Evolutionary conservation across 2,329 filamentous ascomycete genomes (phyloP), one percentile per base, ranked within the genome.

Genomic region (Colletotrichum kahawae): DNA sequence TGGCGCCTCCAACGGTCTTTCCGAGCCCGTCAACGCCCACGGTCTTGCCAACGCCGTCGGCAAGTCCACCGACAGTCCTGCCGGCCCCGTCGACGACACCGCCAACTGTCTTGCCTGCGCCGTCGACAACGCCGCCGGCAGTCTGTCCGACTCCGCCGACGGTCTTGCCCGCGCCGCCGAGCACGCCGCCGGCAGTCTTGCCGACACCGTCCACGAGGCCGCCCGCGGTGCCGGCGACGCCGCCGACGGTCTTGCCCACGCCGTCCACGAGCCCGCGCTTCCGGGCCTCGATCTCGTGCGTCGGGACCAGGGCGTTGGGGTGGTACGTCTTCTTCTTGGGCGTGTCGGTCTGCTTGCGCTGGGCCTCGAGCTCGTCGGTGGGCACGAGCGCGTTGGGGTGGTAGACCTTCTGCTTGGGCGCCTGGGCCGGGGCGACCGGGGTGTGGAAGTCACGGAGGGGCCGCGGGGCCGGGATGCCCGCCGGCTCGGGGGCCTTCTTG

Each of bases 271-370:
- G 38, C 29, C 62, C 62, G 2, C 62, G 48, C 68, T 68, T 72
- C 21, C 38, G 62, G 36, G 63, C 57, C 34, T 75, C 73, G 59
- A 75, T 27, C 16, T 75, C 69, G 7, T 72, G 56, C 21, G 73
- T 75, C 7, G 73, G 64, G 2, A 64, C 24, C 18, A 72, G 4
- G 1, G 73, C 73, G 13, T 60, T 75, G 8, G 73, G 69, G 56
- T 75, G 73, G 21, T 75, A 75, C 0, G 29, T 56, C 62, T 74
- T 75, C 43, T 75, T 62, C 43, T 73, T 73, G 21, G 67, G 24
- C 1, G 43, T 24, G 34, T 69, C 59, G 18, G 70, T 56, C 38
- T 73, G 56, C 0, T 66, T 57, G 10, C 67, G 66, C n/a, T 54
- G 31, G 38, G 38, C 43, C 63, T 72, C 73, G 59, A 75, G 27